phyloP scores from a whole-genome alignment of 2,329 filamentous ascomycete species.

The Hysterium pulicare region DNA sequence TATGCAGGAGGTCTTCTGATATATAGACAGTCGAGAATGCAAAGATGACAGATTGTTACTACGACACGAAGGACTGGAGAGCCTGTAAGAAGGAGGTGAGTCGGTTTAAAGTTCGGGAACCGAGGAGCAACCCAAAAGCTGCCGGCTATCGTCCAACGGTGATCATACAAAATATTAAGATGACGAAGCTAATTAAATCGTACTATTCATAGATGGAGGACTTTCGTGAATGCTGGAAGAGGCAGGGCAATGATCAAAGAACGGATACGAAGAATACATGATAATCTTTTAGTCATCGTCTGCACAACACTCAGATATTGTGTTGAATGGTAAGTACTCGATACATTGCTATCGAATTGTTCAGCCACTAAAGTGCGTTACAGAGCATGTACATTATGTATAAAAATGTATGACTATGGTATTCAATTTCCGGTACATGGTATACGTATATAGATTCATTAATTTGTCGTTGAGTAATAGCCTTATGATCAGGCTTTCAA shows the following conservation, averaged over 20 bases:
- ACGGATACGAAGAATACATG: conserved; percentile 69
- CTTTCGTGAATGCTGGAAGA: conserved; percentile 90
- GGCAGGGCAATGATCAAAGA: conserved; percentile 78
- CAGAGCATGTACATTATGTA: too few species aligned
- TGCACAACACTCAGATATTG: too few species aligned
- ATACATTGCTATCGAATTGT: too few species aligned
- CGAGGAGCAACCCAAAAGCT: conserved; percentile 3
- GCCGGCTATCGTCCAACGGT: background rate
- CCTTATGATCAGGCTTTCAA: too few species aligned
- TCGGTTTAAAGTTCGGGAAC: conserved; percentile 11
- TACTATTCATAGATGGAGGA: conserved; percentile 68
- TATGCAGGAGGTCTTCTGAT: conserved; percentile 5
- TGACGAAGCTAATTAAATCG: background rate
- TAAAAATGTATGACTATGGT: too few species aligned
- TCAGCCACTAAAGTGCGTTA: too few species aligned
- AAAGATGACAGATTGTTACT: conserved; percentile 93
- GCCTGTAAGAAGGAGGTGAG: conserved; percentile 82
- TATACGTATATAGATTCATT: too few species aligned
- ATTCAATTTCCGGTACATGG: too few species aligned
- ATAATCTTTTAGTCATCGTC: background rate
- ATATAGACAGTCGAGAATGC: conserved; percentile 69
- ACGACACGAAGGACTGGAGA: conserved; percentile 93
- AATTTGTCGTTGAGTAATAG: too few species aligned
- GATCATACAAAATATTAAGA: background rate
- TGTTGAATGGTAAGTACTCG: background rate